Base-by-base conservation (phyloP, 257 asterid species). In the Plantago major region DNA sequence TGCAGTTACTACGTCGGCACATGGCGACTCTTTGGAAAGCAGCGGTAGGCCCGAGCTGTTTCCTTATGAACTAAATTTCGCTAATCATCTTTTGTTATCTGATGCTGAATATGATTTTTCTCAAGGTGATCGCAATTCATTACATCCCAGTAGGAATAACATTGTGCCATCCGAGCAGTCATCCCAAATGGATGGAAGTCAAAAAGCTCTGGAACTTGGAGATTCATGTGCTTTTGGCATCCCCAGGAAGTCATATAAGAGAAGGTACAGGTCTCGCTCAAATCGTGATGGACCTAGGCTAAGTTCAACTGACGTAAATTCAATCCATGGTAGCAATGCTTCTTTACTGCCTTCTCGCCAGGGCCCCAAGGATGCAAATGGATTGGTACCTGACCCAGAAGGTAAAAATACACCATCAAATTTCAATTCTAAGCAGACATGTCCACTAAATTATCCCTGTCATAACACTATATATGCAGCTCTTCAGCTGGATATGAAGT, bases 11-110 rank as follows among this genome's bases (percentile, higher is more conserved):
- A 78, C 95, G 62, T 92, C 99, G 26, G 84, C 88, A 66, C 95
- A 79, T 80, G 97, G 97, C 67, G 97, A 92, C 81, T 87, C 99
- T 56, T 87, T 84, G 74, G 96, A 92, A 75, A 89, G 97, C 74
- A 89, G 94, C 66, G 97, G 90, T 68, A 76, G 89, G 76, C 96
- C 83, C 55, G 90, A 86, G 59, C 76, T 68, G 52, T 76, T 69
- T 77, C 78, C 80, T 60, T 75, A 83, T 65, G 95, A 86, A 69
- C 88, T 91, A 62, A 85, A 74, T 74, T 80, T 85, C 68, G 93
- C 96, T 46, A 95, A 83, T 76, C 85, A 83, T 77, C 84, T 87
- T 74, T 73, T 81, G 82, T 81, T 85, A 70, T 83, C 87, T 79
- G 96, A 81, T 67, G 82, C 74, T 66, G 95, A 83, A 68, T 80